A percentile compares a stretch with the other conserved stretches of the same genome.
phyloP scores from a whole-genome alignment of 2,329 filamentous ascomycete genomes.

The Fonsecaea erecta region DNA sequence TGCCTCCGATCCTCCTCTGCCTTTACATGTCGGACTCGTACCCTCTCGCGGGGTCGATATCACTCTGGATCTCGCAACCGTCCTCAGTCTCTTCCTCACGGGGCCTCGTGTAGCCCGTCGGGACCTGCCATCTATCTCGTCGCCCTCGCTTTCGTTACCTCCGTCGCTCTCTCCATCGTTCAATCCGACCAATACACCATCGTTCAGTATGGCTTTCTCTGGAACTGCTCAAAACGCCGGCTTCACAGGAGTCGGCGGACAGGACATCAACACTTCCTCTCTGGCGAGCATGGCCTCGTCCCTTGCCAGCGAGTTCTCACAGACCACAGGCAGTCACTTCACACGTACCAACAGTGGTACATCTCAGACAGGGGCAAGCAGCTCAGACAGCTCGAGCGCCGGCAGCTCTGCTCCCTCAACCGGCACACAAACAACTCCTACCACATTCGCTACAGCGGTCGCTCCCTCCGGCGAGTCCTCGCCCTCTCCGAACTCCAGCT shows the following conservation, averaged over 20 bases:
- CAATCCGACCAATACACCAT: slow-evolving; percentile 4
- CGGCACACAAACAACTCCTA: slow-evolving; percentile 20
- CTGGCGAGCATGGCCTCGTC: slow-evolving; percentile 22
- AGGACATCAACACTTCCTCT: slow-evolving; percentile 14
- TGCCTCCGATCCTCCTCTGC: slow-evolving; percentile 18
- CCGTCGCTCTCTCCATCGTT: slow-evolving; percentile 16
- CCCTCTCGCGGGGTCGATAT: slow-evolving; percentile 29
- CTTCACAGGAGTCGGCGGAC: slow-evolving; percentile 18
- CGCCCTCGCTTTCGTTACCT: slow-evolving; percentile 17
- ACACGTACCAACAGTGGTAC: slow-evolving; percentile 1
- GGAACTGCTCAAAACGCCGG: slow-evolving; percentile 11
- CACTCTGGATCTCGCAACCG: slow-evolving; percentile 29
- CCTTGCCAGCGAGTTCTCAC: slow-evolving; percentile 17
- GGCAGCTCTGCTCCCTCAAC: background rate
- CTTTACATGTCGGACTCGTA: slow-evolving; percentile 33
- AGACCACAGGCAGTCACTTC: slow-evolving; percentile 5
- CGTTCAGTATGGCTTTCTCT: slow-evolving; percentile 20
- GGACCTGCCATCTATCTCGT: slow-evolving; percentile 11
- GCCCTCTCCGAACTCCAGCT: slow-evolving; percentile 1
- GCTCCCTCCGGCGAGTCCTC: background rate
- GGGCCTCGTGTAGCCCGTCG: slow-evolving; percentile 30
- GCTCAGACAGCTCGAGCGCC: background rate
- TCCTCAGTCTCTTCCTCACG: slow-evolving; percentile 23
- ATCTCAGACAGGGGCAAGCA: background rate
- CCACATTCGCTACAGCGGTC: slow-evolving; percentile 23